These are phyloP conservation scores for Cladosporium sp. DNA, from an alignment of 2,329 filamentous ascomycete genomes.

Conservation along the genomic window DNA sequence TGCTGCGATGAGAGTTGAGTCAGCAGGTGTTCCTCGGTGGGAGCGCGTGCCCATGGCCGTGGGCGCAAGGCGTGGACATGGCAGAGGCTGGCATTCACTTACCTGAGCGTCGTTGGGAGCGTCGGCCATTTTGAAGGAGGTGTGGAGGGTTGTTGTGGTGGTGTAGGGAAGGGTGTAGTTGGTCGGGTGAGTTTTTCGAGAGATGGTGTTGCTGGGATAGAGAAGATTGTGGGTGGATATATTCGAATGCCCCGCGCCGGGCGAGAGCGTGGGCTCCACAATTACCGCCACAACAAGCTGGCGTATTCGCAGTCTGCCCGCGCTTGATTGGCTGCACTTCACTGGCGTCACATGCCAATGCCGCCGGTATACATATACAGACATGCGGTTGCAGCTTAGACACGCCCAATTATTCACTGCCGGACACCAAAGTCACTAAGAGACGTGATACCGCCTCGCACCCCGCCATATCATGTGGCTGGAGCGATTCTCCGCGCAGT, in stretches of 20 bases:
- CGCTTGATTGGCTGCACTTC: not conserved
- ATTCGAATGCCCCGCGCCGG: constrained; percentile 5
- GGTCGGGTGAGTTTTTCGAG: constrained; percentile 13
- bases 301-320: not conserved
- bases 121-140: constrained; percentile 22
- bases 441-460: not conserved
- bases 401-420: not conserved
- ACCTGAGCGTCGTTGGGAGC: constrained; percentile 27
- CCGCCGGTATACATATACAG: not conserved
- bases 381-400: not conserved
- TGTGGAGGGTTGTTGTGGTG: constrained; percentile 1
- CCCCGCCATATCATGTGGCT: constrained; percentile 66
- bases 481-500: constrained; percentile 75
- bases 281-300: not conserved
- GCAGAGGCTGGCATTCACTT: constrained; percentile 1
- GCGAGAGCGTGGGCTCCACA: constrained; percentile 4
- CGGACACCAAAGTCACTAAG: not conserved
- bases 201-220: constrained; percentile 8
- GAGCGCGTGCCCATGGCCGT: not conserved
- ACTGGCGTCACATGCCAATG: constrained; percentile 4
- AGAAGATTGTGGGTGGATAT: constrained; percentile 12
- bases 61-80: not conserved
- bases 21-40: constrained; percentile 13
- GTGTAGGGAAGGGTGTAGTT: constrained; percentile 7
- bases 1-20: constrained; percentile 37